Evolutionary conservation across 129 eudicot species (phyloP).

Genomic region (Chrysanthemum makinoi): DNA sequence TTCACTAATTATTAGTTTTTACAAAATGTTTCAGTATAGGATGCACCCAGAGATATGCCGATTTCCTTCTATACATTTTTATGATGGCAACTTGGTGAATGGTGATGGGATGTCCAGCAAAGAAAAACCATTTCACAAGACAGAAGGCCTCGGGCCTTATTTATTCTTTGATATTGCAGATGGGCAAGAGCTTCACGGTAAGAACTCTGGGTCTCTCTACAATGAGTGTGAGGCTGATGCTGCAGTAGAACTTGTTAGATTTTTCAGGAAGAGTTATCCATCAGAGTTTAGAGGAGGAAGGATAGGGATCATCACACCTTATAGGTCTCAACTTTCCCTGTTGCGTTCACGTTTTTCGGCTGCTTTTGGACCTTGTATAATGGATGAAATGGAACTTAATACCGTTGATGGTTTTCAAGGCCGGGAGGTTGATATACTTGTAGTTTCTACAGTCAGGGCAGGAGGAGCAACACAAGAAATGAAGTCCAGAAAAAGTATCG

Average conservation of each 20-base stretch:
- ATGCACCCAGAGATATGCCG: conserved; percentile 97
- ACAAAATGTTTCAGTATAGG: conserved; percentile 61
- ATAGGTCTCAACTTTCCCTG: conserved; percentile 72
- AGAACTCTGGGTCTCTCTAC: conserved; percentile 70
- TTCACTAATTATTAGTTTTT: conserved; percentile 4
- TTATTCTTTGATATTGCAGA: conserved; percentile 76
- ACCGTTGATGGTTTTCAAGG: conserved; percentile 99
- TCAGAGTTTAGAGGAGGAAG: no score
- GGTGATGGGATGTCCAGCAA: conserved; percentile 61
- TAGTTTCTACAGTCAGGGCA: conserved; percentile 95
- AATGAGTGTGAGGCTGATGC: conserved; percentile 93
- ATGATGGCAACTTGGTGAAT: conserved; percentile 71
- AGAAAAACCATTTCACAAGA: conserved; percentile 67
- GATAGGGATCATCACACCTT: conserved; percentile 95
- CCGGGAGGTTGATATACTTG: conserved; percentile 87
- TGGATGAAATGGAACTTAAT: conserved; percentile 81
- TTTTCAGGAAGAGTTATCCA: conserved; percentile 73
- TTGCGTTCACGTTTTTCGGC: conserved; percentile 68
- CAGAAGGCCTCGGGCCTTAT: conserved; percentile 81
- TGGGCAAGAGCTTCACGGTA: conserved; percentile 79
- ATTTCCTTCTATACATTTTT: conserved; percentile 91
- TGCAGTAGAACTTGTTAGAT: conserved; percentile 70
- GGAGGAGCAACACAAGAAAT: conserved; percentile 30
- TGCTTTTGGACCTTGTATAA: conserved; percentile 77
- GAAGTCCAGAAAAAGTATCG: conserved; percentile 45